These are phyloP conservation scores for Neoarthrinium moseri DNA, from an alignment of 2,329 filamentous ascomycete species.

Conservation along the genomic window DNA sequence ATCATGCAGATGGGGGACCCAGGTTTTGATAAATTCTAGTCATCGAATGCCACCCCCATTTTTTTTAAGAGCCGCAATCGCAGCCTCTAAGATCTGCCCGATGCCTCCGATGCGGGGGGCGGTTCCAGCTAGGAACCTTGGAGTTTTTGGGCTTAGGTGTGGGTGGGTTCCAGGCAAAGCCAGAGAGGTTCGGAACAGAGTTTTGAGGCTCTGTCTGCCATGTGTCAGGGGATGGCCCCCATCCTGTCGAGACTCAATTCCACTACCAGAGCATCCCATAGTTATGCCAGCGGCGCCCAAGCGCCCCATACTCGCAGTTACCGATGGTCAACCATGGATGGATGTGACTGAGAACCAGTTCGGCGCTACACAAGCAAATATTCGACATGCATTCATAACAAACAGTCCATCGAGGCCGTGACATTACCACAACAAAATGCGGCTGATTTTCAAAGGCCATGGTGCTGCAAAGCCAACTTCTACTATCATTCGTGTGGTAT, in stretches of 20 bases:
- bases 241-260: neutral
- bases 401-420: too few species aligned
- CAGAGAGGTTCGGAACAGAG: neutral
- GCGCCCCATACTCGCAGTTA: too few species aligned
- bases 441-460: too few species aligned
- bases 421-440: too few species aligned
- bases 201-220: neutral
- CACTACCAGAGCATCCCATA: neutral
- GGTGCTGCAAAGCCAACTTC: neutral
- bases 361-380: too few species aligned
- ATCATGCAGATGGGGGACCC: too few species aligned
- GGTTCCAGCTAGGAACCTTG: too few species aligned
- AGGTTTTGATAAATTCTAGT: too few species aligned
- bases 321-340: too few species aligned
- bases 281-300: neutral
- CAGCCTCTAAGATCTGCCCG: neutral
- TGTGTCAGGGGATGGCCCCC: neutral
- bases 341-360: too few species aligned
- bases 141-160: neutral
- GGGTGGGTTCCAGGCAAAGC: neutral
- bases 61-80: constrained; percentile 8
- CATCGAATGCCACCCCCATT: too few species aligned
- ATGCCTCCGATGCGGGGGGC: constrained; percentile 7
- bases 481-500: neutral
- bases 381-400: too few species aligned